These are phyloP conservation scores for Calocybe gambosa DNA, from an alignment of 1,284 basidiomycete genomes.

Conservation along the genomic window DNA sequence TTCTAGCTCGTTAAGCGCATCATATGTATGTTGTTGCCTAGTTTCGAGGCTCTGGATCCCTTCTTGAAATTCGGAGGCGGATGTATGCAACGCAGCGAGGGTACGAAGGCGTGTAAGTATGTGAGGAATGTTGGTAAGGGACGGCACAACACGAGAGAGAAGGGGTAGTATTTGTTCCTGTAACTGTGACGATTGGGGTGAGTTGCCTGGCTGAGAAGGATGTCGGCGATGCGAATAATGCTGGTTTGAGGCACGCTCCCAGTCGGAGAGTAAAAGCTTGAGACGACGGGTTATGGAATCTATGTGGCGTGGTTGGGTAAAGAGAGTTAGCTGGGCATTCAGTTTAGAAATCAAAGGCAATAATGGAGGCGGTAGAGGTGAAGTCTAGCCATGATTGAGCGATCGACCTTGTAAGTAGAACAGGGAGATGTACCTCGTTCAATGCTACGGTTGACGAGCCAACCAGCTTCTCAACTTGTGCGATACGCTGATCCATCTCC, in stretches of 20 bases:
- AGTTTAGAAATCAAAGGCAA: slow-evolving; percentile 78
- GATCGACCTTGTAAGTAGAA: not conserved
- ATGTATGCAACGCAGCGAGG: slow-evolving; percentile 76
- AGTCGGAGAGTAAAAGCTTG: slow-evolving; percentile 88
- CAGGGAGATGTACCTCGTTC: slow-evolving; percentile 54
- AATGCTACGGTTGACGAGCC: slow-evolving; percentile 66
- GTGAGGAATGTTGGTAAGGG: slow-evolving; percentile 86
- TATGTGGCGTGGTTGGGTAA: slow-evolving; percentile 94
- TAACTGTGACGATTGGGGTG: slow-evolving; percentile 32
- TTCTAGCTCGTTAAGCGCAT: slow-evolving; percentile 62
- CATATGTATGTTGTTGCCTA: slow-evolving; percentile 58
- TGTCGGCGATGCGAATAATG: slow-evolving; percentile 36
- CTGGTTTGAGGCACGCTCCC: slow-evolving; percentile 72
- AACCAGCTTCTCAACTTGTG: slow-evolving; percentile 72
- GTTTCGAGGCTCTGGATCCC: slow-evolving; percentile 67
- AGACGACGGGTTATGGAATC: slow-evolving; percentile 94
- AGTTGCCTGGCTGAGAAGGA: slow-evolving; percentile 29
- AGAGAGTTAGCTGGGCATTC: slow-evolving; percentile 79
- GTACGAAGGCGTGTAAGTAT: slow-evolving; percentile 86
- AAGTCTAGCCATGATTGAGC: slow-evolving; percentile 31
- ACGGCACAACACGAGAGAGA: slow-evolving; percentile 77
- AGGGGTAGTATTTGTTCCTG: slow-evolving; percentile 71
- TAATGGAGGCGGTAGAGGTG: slow-evolving; percentile 73
- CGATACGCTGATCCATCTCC: slow-evolving; percentile 75
- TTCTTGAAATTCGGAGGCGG: slow-evolving; percentile 73